Evolutionary conservation across 1,139 yeast species (phyloP), one percentile per base, ranked within the genome.

Genomic region (Diutina neorugosa): DNA sequence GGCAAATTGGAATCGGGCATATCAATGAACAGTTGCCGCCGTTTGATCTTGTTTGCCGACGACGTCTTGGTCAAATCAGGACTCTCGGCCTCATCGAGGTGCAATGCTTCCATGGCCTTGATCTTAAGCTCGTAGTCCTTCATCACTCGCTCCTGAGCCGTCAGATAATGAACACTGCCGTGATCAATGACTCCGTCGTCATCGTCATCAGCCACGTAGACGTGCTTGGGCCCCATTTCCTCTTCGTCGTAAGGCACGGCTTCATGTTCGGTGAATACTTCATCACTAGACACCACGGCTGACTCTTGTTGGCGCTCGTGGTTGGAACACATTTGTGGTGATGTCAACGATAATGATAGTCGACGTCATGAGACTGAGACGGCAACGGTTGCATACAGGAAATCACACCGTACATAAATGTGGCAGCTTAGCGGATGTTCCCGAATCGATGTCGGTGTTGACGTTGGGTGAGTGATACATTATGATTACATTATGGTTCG

Each of bases 101-200:
- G 75, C 51, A 79, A 68, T 6, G 82, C 82, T 59, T 77, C 81
- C 56, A 86, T 72, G 0, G 93, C 88, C 58, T 77, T 74, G 53
- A 81, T 65, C 62, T 85, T 86, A 59, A 89, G 83, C 58, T 84
- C 90, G 57, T 84, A 82, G 55, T 84, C 89, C 63, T 78, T 79
- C 61, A 84, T 72, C 61, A 76, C 73, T 61, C 74, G 76, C 60
- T 86, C 94, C 61, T 87, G 91, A 2, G 82, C 78, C 55, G 83
- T 75, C 1, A 91, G 81, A 61, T 72, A 83, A 62, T 81, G 84
- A 1, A 84, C 73, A n/a, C 79, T 71, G 42, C 34, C 42, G 27
- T 18, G 16, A 18, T 25, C 50, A 16, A 40, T 8, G 20, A 16
- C 43, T 8, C 20, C 37, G n/a, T 31, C 37, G 37, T 21, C 48